Base-by-base conservation (phyloP, 352 stramenopile species). In the Globisporangium recalcitrans region DNA sequence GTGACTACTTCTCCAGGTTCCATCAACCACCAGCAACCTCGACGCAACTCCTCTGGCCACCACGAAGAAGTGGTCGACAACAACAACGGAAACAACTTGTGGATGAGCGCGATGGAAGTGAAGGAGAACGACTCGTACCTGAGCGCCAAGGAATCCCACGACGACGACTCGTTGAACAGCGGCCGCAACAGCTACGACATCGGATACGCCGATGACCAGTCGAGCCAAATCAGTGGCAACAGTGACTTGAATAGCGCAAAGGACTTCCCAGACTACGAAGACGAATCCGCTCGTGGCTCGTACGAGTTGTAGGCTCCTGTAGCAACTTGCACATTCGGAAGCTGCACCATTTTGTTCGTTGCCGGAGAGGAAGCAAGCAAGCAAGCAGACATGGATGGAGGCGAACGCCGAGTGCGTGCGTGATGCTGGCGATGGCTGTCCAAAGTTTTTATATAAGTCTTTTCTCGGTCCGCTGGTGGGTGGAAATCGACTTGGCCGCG, bases 51-150 rank as follows among this genome's bases (percentile, higher is more conserved):
- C 38, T 65, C 51, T 29, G 24, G 36, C 16, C 31, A 68, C 27
- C 61, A 54, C 61, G 61, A 67, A 22, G 40, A 60, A 49, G 22
- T 52, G n/a, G 47, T 19, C 21, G 63, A 60, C 38, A 86, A 80
- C 58, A 70, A 68, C 66, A 81, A 57, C n/a, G 29, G 19, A 44
- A 34, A 78, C 21, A 92, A 90, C 73, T 58, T 90, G 24, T 92
- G 83, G 83, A 68, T 92, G 67, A 92, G 81, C 58, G 83, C 83
- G 16, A 92, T 92, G 83, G 83, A 92, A 61, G 65, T 74, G 54
- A 88, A 89, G 74, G 78, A 88, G 42, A 90, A 90, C 56, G 80
- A 90, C 52, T 89, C 70, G 52, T 90, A 76, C 64, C 57, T 78
- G 62, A 86, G 73, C 21, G 80, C 78, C 3, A 77, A 88, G 38